phyloP scores from a whole-genome alignment of 2,329 filamentous ascomycete genomes.

The Stachybotrys echinatus region DNA sequence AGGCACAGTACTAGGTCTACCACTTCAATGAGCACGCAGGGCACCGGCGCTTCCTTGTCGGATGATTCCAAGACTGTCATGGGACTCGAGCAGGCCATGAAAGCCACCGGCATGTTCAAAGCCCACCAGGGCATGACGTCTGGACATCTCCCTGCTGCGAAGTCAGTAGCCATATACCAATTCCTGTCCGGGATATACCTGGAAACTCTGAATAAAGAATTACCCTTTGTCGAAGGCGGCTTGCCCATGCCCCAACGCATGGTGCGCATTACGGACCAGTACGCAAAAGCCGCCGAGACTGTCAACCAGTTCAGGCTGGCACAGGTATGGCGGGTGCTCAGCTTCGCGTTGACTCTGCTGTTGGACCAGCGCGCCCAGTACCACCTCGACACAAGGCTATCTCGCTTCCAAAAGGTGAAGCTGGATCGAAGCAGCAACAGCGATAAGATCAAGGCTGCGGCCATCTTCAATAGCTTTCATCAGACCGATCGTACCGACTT shows the following conservation, averaged over 20 bases:
- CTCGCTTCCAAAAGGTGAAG: slow-evolving; percentile 28
- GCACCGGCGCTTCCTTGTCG: slow-evolving; percentile 34
- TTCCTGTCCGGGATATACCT: slow-evolving; percentile 54
- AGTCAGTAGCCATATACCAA: slow-evolving; percentile 46
- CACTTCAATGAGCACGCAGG: slow-evolving; percentile 47
- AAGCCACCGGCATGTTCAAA: slow-evolving; percentile 51
- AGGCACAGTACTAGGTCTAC: slow-evolving; percentile 37
- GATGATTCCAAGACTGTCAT: slow-evolving; percentile 37
- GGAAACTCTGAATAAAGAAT: slow-evolving; percentile 41
- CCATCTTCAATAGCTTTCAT: slow-evolving; percentile 13
- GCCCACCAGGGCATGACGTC: slow-evolving; percentile 60
- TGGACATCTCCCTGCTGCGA: slow-evolving; percentile 48
- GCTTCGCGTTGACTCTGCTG: slow-evolving; percentile 50
- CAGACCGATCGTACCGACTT: slow-evolving; percentile 17
- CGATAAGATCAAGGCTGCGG: slow-evolving; percentile 17
- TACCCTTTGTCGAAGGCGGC: slow-evolving; percentile 34
- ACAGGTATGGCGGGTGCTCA: slow-evolving; percentile 59
- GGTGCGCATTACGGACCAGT: slow-evolving; percentile 46
- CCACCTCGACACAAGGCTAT: slow-evolving; percentile 46
- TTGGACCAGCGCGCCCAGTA: slow-evolving; percentile 50
- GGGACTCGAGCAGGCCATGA: slow-evolving; percentile 52
- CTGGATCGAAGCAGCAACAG: slow-evolving; percentile 21
- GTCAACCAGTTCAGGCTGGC: slow-evolving; percentile 54
- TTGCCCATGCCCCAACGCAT: slow-evolving; percentile 42
- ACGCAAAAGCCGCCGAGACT: slow-evolving; percentile 51